phyloP scores from a whole-genome alignment of 2,329 filamentous ascomycete species.

The Pseudopyricularia javanii region DNA sequence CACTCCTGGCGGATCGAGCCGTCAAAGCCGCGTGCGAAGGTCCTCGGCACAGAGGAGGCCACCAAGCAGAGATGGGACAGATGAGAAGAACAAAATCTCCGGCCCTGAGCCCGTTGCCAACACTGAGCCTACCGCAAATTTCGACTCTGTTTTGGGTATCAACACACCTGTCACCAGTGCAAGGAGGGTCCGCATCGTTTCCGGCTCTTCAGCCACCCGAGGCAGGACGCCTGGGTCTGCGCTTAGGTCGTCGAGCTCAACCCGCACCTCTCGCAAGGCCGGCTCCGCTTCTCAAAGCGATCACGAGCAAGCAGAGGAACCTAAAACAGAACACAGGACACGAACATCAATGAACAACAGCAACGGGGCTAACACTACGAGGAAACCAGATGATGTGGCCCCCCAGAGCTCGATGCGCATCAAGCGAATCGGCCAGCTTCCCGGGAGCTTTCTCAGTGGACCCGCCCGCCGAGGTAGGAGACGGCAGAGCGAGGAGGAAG shows the following conservation, averaged over 20 bases:
- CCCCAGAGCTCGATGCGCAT: constrained; percentile 64
- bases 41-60: constrained; percentile 20
- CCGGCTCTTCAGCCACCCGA: constrained; percentile 35
- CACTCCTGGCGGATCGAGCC: constrained; percentile 21
- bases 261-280: constrained; percentile 18
- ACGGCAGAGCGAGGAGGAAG: constrained; percentile 49
- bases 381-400: constrained; percentile 41
- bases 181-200: constrained; percentile 41
- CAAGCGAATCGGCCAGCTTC: constrained; percentile 63
- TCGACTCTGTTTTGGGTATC: constrained; percentile 21
- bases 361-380: constrained; percentile 36
- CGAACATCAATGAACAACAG: constrained; percentile 18
- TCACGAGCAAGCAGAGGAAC: constrained; percentile 32
- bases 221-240: constrained; percentile 22
- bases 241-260: constrained; percentile 18
- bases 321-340: constrained; percentile 36
- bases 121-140: neutral
- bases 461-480: constrained; percentile 65
- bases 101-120: constrained; percentile 3
- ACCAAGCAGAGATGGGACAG: constrained; percentile 15
- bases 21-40: constrained; percentile 34
- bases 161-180: constrained; percentile 41
- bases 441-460: constrained; percentile 67
- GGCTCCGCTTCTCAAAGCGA: constrained; percentile 27
- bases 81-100: constrained; percentile 15